These are phyloP conservation scores for Rhynchosporium secalis DNA, from an alignment of 2,329 filamentous ascomycete genomes.

Conservation along the genomic window DNA sequence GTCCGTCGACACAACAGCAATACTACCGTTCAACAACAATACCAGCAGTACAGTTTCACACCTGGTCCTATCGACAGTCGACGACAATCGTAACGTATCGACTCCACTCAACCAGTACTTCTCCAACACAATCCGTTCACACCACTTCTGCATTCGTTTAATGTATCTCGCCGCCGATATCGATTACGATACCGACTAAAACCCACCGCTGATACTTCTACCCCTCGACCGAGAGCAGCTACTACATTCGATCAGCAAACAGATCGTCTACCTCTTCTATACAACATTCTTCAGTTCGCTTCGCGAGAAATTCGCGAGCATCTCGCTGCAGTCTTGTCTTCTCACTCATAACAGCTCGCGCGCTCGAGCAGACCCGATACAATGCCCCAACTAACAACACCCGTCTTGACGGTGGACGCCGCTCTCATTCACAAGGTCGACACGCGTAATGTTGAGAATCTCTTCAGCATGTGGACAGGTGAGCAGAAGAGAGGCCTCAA, in stretches of 20 bases:
- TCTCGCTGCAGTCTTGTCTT: slow-evolving; percentile 34
- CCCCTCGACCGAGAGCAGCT: slow-evolving; percentile 1
- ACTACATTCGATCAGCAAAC: slow-evolving; percentile 6
- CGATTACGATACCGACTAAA: slow-evolving; percentile 33
- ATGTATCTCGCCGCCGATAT: slow-evolving; percentile 28
- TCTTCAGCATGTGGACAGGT: slow-evolving; percentile 98
- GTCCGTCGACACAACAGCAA: slow-evolving; percentile 3
- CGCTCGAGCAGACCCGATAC: slow-evolving; percentile 35
- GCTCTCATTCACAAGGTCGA: slow-evolving; percentile 94
- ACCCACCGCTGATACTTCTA: slow-evolving; percentile 12
- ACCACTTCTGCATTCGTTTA: slow-evolving; percentile 21
- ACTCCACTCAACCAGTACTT: slow-evolving; percentile 18
- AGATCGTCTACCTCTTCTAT: slow-evolving; percentile 7
- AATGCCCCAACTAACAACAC: slow-evolving; percentile 84
- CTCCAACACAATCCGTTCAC: slow-evolving; percentile 12
- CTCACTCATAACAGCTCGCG: slow-evolving; percentile 34
- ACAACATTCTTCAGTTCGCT: slow-evolving; percentile 16
- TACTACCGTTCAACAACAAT: slow-evolving; percentile 7
- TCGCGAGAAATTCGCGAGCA: slow-evolving; percentile 39
- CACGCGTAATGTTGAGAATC: slow-evolving; percentile 85
- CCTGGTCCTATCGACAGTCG: slow-evolving; percentile 11
- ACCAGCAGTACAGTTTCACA: background rate
- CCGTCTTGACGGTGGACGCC: slow-evolving; percentile 88
- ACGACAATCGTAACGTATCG: slow-evolving; percentile 16
- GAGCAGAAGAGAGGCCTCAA: slow-evolving; percentile 42